Conservation (phyloP, 2,329 filamentous ascomycete species). For the Mycocentrospora acerina region DNA sequence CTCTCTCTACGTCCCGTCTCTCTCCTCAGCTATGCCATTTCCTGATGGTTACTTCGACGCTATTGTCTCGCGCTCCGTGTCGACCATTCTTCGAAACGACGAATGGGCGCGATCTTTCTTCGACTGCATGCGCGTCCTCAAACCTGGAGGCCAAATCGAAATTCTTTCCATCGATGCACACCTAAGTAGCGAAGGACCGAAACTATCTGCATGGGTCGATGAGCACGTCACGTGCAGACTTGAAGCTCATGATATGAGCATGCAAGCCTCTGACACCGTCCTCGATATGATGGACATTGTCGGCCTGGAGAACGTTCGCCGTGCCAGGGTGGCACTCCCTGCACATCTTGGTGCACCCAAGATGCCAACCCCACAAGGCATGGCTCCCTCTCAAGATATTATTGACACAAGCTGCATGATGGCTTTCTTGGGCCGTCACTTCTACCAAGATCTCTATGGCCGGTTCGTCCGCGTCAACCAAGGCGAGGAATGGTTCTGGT, state of each 20-base stretch:
- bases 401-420: slow-evolving; percentile 27
- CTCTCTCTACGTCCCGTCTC: slow-evolving; percentile 26
- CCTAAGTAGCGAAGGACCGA: slow-evolving; percentile 24
- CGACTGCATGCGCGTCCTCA: slow-evolving; percentile 31
- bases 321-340: slow-evolving; percentile 27
- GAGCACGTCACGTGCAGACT: slow-evolving; percentile 21
- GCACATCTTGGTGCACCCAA: slow-evolving; percentile 15
- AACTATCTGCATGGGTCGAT: slow-evolving; percentile 25
- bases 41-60: slow-evolving; percentile 29
- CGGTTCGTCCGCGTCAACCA: slow-evolving; percentile 16
- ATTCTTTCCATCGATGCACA: slow-evolving; percentile 28
- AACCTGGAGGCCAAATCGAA: slow-evolving; percentile 29
- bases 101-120: slow-evolving; percentile 31
- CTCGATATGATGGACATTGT: slow-evolving; percentile 34
- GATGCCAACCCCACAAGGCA: slow-evolving; percentile 6
- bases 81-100: slow-evolving; percentile 25
- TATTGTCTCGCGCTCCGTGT: slow-evolving; percentile 26
- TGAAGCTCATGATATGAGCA: slow-evolving; percentile 24
- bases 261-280: slow-evolving; percentile 26
- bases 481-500: slow-evolving; percentile 32
- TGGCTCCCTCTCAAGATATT: slow-evolving; percentile 18
- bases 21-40: slow-evolving; percentile 23
- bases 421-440: slow-evolving; percentile 27
- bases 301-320: slow-evolving; percentile 28
- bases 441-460: slow-evolving; percentile 27